Percentiles rank a stretch among this genome's conserved stretches.
Conservation (phyloP, 352 stramenopile genomes). For the Thalassiosira ordinaria region DNA sequence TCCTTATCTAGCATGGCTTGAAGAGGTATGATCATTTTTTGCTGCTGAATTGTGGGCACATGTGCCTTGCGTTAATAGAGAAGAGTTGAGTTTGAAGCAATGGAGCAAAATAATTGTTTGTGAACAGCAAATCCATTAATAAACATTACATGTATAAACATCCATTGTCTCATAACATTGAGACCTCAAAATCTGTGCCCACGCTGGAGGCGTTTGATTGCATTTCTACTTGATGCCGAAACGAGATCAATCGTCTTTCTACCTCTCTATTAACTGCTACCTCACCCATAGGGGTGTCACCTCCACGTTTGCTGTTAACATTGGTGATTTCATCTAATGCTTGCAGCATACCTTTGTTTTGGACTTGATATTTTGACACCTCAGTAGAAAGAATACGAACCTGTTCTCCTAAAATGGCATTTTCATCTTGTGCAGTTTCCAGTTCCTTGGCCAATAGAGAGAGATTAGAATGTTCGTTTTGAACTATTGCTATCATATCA, state of each 20-base stretch:
- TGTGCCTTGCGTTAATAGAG: too few species aligned
- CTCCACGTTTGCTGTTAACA: not conserved
- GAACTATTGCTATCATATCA: slow-evolving; percentile 29
- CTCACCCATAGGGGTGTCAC: slow-evolving; percentile 12
- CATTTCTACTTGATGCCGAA: not conserved
- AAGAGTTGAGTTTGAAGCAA: too few species aligned
- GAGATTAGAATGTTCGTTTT: slow-evolving; percentile 24
- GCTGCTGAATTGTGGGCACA: too few species aligned
- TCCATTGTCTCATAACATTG: not conserved
- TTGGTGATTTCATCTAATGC: slow-evolving; percentile 22
- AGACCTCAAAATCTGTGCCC: not conserved
- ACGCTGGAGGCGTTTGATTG: not conserved
- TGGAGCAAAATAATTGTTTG: too few species aligned
- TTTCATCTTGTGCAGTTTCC: slow-evolving; percentile 34
- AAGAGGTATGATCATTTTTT: too few species aligned
- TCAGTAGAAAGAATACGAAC: slow-evolving; percentile 42
- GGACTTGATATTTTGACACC: slow-evolving; percentile 29
- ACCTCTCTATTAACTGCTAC: slow-evolving; percentile 8
- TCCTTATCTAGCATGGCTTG: too few species aligned
- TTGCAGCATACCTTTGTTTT: slow-evolving; percentile 34
- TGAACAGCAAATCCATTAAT: too few species aligned
- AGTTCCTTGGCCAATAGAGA: slow-evolving; percentile 13
- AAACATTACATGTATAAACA: too few species aligned
- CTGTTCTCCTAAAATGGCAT: slow-evolving; percentile 36
- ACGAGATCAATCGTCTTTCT: not conserved